These are phyloP conservation scores for Yarrowia sp. DNA, from an alignment of 805 yeast species.

Conservation along the genomic window DNA sequence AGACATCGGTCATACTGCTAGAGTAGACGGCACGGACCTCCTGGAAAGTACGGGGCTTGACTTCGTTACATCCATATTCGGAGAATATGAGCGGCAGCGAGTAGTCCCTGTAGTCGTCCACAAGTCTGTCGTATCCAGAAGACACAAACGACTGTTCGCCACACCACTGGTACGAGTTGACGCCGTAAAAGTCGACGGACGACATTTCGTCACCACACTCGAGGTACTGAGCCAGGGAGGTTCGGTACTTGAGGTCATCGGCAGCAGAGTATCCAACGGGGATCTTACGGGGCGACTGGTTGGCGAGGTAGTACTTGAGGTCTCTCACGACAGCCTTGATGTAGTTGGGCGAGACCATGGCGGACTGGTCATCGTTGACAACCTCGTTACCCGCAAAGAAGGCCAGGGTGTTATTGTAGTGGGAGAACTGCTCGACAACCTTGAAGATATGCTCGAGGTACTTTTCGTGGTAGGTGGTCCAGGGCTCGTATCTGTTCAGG, in stretches of 20 bases:
- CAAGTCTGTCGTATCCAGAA: conserved; percentile 74
- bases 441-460: conserved; percentile 87
- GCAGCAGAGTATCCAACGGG: conserved; percentile 97
- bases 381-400: conserved; percentile 98
- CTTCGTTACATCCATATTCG: conserved; percentile 84
- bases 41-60: conserved; percentile 70
- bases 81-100: conserved; percentile 79
- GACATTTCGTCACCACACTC: conserved; percentile 76
- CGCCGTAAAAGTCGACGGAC: conserved; percentile 86
- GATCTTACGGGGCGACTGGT: conserved; percentile 56
- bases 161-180: conserved; percentile 95
- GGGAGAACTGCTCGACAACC: conserved; percentile 75
- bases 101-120: conserved; percentile 62
- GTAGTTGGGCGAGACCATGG: conserved; percentile 75
- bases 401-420: conserved; percentile 79
- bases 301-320: conserved; percentile 65
- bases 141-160: conserved; percentile 65
- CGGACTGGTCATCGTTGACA: conserved; percentile 65
- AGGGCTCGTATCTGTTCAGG: conserved; percentile 68
- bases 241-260: conserved; percentile 69
- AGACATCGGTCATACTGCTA: conserved; percentile 71
- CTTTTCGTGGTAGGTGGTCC: conserved; percentile 70
- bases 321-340: conserved; percentile 96
- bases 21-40: conserved; percentile 78
- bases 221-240: conserved; percentile 73